Conservation (phyloP, 1,284 basidiomycete genomes). For the Ustilago crameri region DNA sequence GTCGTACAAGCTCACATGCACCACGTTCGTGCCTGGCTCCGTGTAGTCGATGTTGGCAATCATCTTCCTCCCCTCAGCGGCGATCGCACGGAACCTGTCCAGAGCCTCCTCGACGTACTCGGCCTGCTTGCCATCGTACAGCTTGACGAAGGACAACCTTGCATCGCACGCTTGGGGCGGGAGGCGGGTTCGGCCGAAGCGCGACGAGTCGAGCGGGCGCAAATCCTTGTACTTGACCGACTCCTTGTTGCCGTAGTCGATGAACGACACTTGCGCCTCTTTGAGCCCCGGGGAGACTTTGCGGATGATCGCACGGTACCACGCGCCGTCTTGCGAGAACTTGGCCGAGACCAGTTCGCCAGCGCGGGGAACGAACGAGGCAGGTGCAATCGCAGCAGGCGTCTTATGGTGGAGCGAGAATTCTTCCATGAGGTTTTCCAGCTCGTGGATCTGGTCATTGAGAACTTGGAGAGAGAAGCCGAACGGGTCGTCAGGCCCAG, state of each 20-base stretch:
- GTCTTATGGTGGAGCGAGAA: slow-evolving; percentile 73
- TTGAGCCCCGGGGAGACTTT: slow-evolving; percentile 45
- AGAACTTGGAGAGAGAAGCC: slow-evolving; percentile 87
- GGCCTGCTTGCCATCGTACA: slow-evolving; percentile 53
- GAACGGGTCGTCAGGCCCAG: slow-evolving; percentile 77
- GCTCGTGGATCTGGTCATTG: slow-evolving; percentile 70
- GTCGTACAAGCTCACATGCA: slow-evolving; percentile 60
- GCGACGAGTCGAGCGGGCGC: slow-evolving; percentile 50
- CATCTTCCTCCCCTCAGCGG: slow-evolving; percentile 58
- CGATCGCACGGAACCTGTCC: slow-evolving; percentile 54
- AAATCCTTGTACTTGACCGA: slow-evolving; percentile 48
- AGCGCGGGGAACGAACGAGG: slow-evolving; percentile 77
- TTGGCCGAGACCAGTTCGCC: slow-evolving; percentile 87
- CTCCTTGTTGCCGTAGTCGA: slow-evolving; percentile 63
- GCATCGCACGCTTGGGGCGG: slow-evolving; percentile 53
- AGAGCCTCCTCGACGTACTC: slow-evolving; percentile 61
- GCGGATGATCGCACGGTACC: slow-evolving; percentile 60
- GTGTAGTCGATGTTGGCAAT: slow-evolving; percentile 61
- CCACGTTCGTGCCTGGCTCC: slow-evolving; percentile 38
- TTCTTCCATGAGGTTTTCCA: slow-evolving; percentile 93
- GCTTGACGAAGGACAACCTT: slow-evolving; percentile 53
- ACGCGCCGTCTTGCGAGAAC: slow-evolving; percentile 69
- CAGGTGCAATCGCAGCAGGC: slow-evolving; percentile 35
- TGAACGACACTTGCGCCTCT: slow-evolving; percentile 46
- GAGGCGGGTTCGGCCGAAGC: slow-evolving; percentile 50